Conservation (phyloP, 805 yeast genomes). For the Candida morakotiae region DNA sequence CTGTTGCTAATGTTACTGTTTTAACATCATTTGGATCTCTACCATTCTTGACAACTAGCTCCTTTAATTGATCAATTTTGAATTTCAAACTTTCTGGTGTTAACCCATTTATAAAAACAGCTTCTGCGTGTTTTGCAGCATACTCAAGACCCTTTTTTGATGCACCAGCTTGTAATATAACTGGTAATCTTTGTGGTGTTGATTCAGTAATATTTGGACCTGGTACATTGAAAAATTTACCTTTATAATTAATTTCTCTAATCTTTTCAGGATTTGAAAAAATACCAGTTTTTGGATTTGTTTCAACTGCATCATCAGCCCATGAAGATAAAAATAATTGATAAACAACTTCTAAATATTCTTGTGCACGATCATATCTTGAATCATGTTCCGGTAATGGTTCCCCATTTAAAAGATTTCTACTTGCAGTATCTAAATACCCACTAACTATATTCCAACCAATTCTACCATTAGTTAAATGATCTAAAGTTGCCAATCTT, state of each 20-base stretch:
- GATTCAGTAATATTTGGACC: conserved; percentile 42
- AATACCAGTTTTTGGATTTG: conserved; percentile 23
- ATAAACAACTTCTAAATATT: conserved; percentile 37
- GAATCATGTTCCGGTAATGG: conserved; percentile 36
- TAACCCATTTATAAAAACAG: conserved; percentile 33
- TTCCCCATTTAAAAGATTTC: conserved; percentile 33
- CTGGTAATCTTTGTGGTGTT: conserved; percentile 38
- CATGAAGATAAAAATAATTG: conserved; percentile 39
- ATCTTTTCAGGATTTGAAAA: conserved; percentile 37
- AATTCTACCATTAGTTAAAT: conserved; percentile 39
- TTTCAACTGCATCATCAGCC: conserved; percentile 39
- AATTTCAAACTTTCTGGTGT: conserved; percentile 25
- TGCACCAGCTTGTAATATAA: conserved; percentile 43
- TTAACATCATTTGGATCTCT: conserved; percentile 35
- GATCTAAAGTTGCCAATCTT: conserved; percentile 42
- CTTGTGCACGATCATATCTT: conserved; percentile 39
- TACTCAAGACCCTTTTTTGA: conserved; percentile 39
- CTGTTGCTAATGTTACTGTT: conserved; percentile 31
- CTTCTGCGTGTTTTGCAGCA: conserved; percentile 43
- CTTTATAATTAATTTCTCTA: conserved; percentile 39
- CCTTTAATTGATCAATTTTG: conserved; percentile 26
- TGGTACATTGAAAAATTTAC: conserved; percentile 38
- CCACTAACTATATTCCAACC: conserved; percentile 47
- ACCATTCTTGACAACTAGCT: conserved; percentile 29
- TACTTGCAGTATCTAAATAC: conserved; percentile 38